Percentiles rank a stretch among this genome's conserved stretches.
phyloP scores from a whole-genome alignment of 495 filamentous ascomycete species.

The Immersiella caudata region DNA sequence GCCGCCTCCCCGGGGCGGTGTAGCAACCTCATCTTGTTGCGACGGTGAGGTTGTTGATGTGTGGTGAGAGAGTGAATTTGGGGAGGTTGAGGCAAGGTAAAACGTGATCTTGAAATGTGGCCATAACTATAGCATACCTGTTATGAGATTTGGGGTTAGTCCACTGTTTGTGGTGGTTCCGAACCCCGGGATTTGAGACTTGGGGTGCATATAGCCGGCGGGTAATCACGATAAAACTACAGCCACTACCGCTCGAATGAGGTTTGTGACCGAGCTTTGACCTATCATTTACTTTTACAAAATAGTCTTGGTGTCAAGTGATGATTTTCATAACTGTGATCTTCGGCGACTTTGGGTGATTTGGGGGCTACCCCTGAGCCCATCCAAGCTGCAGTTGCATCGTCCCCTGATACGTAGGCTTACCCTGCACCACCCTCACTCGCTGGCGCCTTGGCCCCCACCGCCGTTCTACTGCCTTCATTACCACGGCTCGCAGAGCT shows the following conservation, averaged over 20 bases:
- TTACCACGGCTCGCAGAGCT: no score
- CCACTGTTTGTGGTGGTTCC: conserved; percentile 1
- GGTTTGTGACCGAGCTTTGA: background rate
- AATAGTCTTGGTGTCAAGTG: no score
- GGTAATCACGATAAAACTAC: conserved; percentile 1
- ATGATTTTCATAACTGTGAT: no score
- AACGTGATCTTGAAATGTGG: conserved; percentile 5
- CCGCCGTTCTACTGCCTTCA: no score
- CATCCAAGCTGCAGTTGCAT: no score
- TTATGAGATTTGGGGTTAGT: background rate
- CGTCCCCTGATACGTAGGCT: no score
- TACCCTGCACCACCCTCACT: no score
- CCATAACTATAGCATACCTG: conserved; percentile 4
- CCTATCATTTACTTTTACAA: no score
- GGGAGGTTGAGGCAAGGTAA: background rate
- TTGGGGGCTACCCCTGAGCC: no score
- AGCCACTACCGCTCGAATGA: background rate
- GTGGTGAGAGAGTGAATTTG: background rate
- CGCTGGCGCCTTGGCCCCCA: no score
- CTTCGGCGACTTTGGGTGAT: no score
- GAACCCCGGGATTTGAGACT: background rate
- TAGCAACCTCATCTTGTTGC: background rate
- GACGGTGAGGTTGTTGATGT: background rate
- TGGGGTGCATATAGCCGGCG: conserved; percentile 15
- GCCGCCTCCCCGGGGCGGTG: background rate